Evolutionary conservation across 169 alveolate species (phyloP).

Genomic region (Pseudocohnilembus persalinus): DNA sequence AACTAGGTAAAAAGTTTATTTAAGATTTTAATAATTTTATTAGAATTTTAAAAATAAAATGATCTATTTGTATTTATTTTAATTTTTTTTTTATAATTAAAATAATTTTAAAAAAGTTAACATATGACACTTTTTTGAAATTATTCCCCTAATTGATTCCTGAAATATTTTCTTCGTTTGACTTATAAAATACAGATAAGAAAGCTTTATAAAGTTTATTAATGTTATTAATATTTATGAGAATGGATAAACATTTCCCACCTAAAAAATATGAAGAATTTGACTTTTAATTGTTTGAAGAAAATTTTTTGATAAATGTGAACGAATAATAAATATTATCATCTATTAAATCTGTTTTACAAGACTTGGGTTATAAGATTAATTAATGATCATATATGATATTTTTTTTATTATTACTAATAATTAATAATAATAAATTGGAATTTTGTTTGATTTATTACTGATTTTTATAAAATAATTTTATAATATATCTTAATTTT

Average conservation of each 20-base stretch:
- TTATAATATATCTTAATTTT: too few relatives aligned
- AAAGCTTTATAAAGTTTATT: background rate
- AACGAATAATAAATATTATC: too few relatives aligned
- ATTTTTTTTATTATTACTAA: too few relatives aligned
- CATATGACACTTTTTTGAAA: background rate
- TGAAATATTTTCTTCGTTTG: background rate
- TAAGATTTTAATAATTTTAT: background rate
- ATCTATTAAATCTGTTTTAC: too few relatives aligned
- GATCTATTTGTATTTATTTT: background rate
- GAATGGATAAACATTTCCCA: background rate
- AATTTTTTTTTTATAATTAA: too few relatives aligned
- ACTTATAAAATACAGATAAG: background rate
- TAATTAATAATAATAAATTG: too few relatives aligned
- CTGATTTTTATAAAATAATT: too few relatives aligned
- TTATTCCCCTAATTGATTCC: background rate
- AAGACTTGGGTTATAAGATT: too few relatives aligned
- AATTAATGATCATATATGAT: too few relatives aligned
- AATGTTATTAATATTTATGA: background rate
- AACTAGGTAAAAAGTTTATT: background rate
- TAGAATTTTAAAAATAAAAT: too few relatives aligned
- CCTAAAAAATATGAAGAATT: background rate
- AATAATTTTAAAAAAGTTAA: too few relatives aligned
- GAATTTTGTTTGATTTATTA: too few relatives aligned
- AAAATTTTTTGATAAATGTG: background rate
- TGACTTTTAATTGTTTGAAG: background rate